Conservation (phyloP, 2,329 filamentous ascomycete species). For the Teratosphaeria epicoccoides region DNA sequence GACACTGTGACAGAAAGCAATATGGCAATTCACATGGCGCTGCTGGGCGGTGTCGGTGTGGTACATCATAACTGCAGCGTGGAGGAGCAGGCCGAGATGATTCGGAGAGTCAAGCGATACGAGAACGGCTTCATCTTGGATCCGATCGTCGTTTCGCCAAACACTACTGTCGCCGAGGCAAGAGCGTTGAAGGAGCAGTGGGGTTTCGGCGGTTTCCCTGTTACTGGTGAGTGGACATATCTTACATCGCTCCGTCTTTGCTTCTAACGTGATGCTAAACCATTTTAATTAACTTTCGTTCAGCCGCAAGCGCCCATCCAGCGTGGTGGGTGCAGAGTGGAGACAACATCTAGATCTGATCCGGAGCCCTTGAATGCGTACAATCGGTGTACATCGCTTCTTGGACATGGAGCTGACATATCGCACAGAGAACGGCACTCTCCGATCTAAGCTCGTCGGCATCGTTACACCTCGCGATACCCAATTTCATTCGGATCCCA, state of each 20-base stretch:
- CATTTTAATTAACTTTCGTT: slow-evolving; percentile 98
- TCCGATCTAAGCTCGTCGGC: slow-evolving; percentile 90
- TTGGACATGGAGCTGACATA: slow-evolving; percentile 3
- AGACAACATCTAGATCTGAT: slow-evolving; percentile 24
- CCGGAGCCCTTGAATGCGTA: not conserved
- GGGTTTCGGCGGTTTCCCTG: slow-evolving; percentile 96
- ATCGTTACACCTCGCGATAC: slow-evolving; percentile 98
- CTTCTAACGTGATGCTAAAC: slow-evolving; percentile 56
- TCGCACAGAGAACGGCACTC: slow-evolving; percentile 68
- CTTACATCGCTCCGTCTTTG: slow-evolving; percentile 21
- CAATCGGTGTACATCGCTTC: not conserved
- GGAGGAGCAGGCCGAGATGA: slow-evolving; percentile 95
- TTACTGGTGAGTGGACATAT: slow-evolving; percentile 67
- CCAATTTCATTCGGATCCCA: slow-evolving; percentile 75
- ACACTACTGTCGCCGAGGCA: slow-evolving; percentile 81
- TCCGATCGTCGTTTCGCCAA: slow-evolving; percentile 79
- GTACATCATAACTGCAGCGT: slow-evolving; percentile 99
- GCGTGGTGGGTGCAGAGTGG: slow-evolving; percentile 25
- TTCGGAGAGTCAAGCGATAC: slow-evolving; percentile 96
- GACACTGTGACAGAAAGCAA: slow-evolving; percentile 98
- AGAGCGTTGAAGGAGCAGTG: slow-evolving; percentile 92
- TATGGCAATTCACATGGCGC: slow-evolving; percentile 96
- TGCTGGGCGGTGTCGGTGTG: slow-evolving; percentile 80
- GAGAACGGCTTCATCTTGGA: slow-evolving; percentile 99
- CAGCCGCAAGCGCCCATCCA: slow-evolving; percentile 71